phyloP scores from a whole-genome alignment of 495 filamentous ascomycete species.

The Melanomma pulvis-pyrius region DNA sequence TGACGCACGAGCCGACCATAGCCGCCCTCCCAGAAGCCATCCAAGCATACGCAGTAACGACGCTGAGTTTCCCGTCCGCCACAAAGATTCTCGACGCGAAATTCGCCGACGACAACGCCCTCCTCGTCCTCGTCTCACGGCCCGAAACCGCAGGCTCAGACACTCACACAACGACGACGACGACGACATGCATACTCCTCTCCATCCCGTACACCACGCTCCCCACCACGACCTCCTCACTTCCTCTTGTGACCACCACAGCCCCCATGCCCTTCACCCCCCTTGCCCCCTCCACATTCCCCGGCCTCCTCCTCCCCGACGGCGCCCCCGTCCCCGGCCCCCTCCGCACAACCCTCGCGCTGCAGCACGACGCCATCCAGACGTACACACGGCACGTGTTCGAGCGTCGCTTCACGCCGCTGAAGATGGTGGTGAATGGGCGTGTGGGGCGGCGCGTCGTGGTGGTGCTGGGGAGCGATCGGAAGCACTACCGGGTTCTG shows the following conservation, averaged over 20 bases:
- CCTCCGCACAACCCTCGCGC: neutral
- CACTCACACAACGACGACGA: neutral
- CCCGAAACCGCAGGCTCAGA: neutral
- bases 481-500: constrained; percentile 39
- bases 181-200: neutral
- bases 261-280: constrained; percentile 5
- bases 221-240: neutral
- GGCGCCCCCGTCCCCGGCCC: constrained; percentile 2
- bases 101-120: constrained; percentile 37
- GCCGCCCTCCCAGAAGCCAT: constrained; percentile 6
- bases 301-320: neutral
- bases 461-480: constrained; percentile 40
- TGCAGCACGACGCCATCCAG: neutral
- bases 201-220: constrained; percentile 15
- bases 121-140: constrained; percentile 28
- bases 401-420: constrained; percentile 37
- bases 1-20: constrained; percentile 23
- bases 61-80: constrained; percentile 3
- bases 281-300: neutral
- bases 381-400: constrained; percentile 33
- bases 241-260: neutral
- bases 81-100: constrained; percentile 30
- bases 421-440: constrained; percentile 43
- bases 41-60: constrained; percentile 10
- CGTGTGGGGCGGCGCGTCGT: constrained; percentile 39